Evolutionary conservation across 306 rosid species (phyloP).

Genomic region (Elaeagnus macrophylla): DNA sequence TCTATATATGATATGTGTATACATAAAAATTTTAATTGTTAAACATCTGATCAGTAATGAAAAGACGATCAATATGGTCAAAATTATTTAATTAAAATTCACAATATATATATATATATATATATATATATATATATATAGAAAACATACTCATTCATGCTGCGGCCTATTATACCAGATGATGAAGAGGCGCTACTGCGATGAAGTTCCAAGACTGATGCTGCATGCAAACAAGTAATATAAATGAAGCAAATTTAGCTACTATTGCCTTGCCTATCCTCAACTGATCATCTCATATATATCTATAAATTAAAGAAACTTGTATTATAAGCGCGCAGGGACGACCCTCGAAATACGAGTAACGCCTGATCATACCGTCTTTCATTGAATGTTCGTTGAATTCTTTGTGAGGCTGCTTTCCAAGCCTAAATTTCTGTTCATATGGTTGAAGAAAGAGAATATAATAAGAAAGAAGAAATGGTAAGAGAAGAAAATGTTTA

Average conservation of each 20-base stretch:
- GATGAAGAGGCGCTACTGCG: slow-evolving; percentile 81
- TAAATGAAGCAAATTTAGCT: slow-evolving; percentile 18
- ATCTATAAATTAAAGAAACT: background rate
- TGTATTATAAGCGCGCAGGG: background rate
- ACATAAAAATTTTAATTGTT: no score
- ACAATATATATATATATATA: no score
- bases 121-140: background rate
- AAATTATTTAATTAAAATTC: no score
- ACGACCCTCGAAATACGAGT: slow-evolving; percentile 48
- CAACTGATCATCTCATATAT: background rate
- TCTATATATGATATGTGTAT: background rate
- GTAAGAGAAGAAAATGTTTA: slow-evolving; percentile 1
- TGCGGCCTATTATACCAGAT: slow-evolving; percentile 62
- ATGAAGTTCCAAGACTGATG: slow-evolving; percentile 79
- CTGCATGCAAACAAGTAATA: slow-evolving; percentile 36
- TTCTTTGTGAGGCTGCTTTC: slow-evolving; percentile 99
- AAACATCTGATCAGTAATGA: no score
- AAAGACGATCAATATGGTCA: no score
- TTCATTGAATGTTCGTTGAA: slow-evolving; percentile 91
- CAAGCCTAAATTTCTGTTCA: slow-evolving; percentile 81
- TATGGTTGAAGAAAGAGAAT: slow-evolving; percentile 17
- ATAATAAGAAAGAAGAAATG: slow-evolving; percentile 13
- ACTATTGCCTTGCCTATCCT: background rate
- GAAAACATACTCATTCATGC: slow-evolving; percentile 77
- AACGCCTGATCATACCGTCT: slow-evolving; percentile 67